Evolutionary conservation across 352 stramenopile genomes (phyloP).

Genomic region (Pythium aristosporum): DNA sequence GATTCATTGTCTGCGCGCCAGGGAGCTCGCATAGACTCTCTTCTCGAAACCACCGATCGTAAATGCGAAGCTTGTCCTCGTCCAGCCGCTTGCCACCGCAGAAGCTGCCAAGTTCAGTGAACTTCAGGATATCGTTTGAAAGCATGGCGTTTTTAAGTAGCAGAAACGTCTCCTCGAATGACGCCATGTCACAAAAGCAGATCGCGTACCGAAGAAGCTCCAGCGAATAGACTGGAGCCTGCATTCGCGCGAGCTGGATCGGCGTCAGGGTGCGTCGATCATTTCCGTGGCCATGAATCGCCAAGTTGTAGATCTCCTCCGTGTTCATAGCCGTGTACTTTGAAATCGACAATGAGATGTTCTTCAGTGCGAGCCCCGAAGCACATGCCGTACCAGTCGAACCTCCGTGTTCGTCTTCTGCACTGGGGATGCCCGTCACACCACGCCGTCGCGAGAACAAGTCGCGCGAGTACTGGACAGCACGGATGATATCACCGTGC

Average conservation of each 20-base stretch:
- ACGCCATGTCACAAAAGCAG: constrained; percentile 51
- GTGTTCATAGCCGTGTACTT: constrained; percentile 55
- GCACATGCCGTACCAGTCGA: not conserved
- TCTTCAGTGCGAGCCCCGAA: constrained; percentile 38
- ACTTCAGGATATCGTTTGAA: constrained; percentile 49
- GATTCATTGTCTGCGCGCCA: constrained; percentile 49
- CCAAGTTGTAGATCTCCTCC: constrained; percentile 45
- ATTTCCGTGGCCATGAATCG: constrained; percentile 16
- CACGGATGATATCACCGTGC: constrained; percentile 46
- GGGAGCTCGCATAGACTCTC: constrained; percentile 47
- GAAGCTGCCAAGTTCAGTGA: constrained; percentile 39
- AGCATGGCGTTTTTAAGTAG: constrained; percentile 58
- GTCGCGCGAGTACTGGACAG: constrained; percentile 53
- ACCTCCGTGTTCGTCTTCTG: not conserved
- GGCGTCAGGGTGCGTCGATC: constrained; percentile 14
- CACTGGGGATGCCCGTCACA: not conserved
- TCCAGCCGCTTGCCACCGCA: not conserved
- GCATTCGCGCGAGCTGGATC: constrained; percentile 40
- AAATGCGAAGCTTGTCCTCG: constrained; percentile 33
- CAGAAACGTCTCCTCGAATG: constrained; percentile 61
- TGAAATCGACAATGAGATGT: constrained; percentile 61
- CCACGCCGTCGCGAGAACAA: constrained; percentile 40
- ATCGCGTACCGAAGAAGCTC: constrained; percentile 63
- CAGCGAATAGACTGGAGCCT: constrained; percentile 53
- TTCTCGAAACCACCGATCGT: constrained; percentile 58